These are phyloP conservation scores for Arthrobotrys sphaeroides DNA, from an alignment of 2,329 filamentous ascomycete species.

Conservation along the genomic window DNA sequence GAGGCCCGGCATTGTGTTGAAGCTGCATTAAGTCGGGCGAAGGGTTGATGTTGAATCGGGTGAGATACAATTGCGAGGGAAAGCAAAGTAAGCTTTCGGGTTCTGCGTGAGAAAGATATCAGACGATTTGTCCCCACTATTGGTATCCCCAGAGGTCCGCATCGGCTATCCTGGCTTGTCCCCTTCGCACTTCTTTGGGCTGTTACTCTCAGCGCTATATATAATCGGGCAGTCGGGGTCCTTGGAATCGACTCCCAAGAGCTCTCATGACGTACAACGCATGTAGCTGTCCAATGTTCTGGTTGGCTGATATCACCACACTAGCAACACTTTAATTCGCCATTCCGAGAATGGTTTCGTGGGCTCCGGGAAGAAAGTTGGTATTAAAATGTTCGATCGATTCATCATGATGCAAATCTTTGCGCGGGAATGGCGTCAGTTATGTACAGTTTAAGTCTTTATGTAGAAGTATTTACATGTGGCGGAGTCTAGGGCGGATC, in stretches of 20 bases:
- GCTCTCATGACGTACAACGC: slow-evolving; percentile 54
- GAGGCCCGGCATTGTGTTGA: slow-evolving; percentile 73
- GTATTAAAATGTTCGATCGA: not conserved
- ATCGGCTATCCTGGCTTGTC: slow-evolving; percentile 41
- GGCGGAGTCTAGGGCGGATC: not conserved
- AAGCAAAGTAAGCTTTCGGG: slow-evolving; percentile 20
- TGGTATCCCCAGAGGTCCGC: slow-evolving; percentile 18
- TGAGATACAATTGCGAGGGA: slow-evolving; percentile 1
- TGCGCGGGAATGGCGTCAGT: not conserved
- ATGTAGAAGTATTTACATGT: not conserved
- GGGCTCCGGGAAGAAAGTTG: not conserved
- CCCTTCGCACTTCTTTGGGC: slow-evolving; percentile 8
- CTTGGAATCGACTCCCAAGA: slow-evolving; percentile 26
- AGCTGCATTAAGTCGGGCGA: slow-evolving; percentile 49
- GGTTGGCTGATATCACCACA: slow-evolving; percentile 32
- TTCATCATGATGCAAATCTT: not conserved
- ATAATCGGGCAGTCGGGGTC: slow-evolving; percentile 20
- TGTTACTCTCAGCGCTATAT: slow-evolving; percentile 16
- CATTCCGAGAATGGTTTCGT: too few species aligned
- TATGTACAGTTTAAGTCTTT: not conserved
- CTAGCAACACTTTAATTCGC: not conserved
- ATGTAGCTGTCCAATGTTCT: slow-evolving; percentile 33
- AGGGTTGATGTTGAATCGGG: slow-evolving; percentile 50
- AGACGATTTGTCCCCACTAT: slow-evolving; percentile 13
- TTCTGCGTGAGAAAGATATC: slow-evolving; percentile 7